phyloP scores from a whole-genome alignment of 352 stramenopile genomes.

The Phytophthora litchii region DNA sequence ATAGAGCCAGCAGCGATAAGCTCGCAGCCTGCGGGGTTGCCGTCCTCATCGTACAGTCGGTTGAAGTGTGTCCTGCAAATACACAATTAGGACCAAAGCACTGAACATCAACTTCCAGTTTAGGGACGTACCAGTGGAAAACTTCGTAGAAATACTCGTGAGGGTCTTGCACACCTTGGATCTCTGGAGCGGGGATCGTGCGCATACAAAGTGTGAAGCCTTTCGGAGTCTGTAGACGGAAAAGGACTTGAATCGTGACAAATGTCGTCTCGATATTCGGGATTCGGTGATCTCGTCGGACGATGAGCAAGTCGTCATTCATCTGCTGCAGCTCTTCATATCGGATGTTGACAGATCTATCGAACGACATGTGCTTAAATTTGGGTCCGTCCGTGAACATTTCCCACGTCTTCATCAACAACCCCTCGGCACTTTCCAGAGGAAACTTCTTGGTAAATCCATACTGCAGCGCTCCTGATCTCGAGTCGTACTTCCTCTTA shows the following conservation, averaged over 20 bases:
- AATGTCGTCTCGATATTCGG: slow-evolving; percentile 56
- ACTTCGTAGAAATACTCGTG: slow-evolving; percentile 71
- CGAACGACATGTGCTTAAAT: slow-evolving; percentile 56
- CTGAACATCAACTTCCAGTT: not conserved
- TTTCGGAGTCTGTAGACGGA: slow-evolving; percentile 62
- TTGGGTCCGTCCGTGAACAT: slow-evolving; percentile 48
- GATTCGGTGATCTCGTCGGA: slow-evolving; percentile 62
- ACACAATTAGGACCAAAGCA: slow-evolving; percentile 9
- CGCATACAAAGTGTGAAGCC: slow-evolving; percentile 72
- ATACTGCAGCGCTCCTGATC: slow-evolving; percentile 49
- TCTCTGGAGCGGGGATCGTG: slow-evolving; percentile 62
- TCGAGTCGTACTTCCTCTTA: slow-evolving; percentile 36
- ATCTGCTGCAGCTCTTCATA: slow-evolving; percentile 62
- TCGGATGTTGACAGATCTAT: slow-evolving; percentile 49
- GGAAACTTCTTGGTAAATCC: slow-evolving; percentile 63
- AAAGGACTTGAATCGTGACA: slow-evolving; percentile 61
- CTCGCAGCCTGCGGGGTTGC: slow-evolving; percentile 53
- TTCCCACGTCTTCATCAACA: slow-evolving; percentile 54
- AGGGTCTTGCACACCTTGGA: slow-evolving; percentile 42
- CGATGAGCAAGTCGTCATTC: slow-evolving; percentile 67
- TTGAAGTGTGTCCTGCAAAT: slow-evolving; percentile 66
- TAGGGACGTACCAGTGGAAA: slow-evolving; percentile 55
- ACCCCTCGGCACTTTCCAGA: slow-evolving; percentile 30
- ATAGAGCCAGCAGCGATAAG: slow-evolving; percentile 58
- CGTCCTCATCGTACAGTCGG: slow-evolving; percentile 49